Evolutionary conservation across 345 rosid species (phyloP).

Genomic region (Eucalyptus erythrocorys): DNA sequence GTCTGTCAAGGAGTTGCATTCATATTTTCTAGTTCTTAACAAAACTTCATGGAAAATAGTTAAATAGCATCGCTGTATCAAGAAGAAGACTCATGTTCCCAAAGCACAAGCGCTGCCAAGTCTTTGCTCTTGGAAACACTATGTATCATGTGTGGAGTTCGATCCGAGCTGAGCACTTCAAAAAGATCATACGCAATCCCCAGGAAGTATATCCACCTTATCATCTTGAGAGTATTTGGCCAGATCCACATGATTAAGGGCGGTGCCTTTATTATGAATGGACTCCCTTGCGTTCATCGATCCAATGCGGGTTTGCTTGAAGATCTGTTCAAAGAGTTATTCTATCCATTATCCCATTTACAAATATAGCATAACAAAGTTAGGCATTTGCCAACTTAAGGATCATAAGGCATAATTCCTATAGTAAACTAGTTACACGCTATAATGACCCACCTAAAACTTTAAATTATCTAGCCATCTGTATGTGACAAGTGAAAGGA

Average conservation of each 20-base stretch:
- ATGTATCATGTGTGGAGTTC: not conserved
- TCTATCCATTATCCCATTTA: not conserved
- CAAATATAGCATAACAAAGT: not conserved
- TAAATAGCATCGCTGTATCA: not conserved
- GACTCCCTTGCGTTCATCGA: not conserved
- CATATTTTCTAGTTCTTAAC: not conserved
- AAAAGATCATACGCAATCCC: not conserved
- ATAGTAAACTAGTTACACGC: not conserved
- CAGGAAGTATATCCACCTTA: not conserved
- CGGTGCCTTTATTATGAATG: not conserved
- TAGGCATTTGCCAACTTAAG: not conserved
- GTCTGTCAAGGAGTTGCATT: not conserved
- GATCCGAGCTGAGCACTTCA: not conserved
- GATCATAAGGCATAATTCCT: not conserved
- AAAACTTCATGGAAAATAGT: not conserved
- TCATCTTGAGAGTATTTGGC: not conserved
- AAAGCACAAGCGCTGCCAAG: not conserved
- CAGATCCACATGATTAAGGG: not conserved
- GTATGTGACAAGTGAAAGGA: not conserved
- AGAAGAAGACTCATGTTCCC: not conserved
- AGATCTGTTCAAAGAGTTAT: not conserved
- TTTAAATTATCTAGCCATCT: not conserved
- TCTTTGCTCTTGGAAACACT: not conserved
- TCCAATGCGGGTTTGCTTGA: not conserved
- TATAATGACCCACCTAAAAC: not conserved